These are phyloP conservation scores for Fraxinus paxiana DNA, from an alignment of 305 asterid species.

Conservation along the genomic window DNA sequence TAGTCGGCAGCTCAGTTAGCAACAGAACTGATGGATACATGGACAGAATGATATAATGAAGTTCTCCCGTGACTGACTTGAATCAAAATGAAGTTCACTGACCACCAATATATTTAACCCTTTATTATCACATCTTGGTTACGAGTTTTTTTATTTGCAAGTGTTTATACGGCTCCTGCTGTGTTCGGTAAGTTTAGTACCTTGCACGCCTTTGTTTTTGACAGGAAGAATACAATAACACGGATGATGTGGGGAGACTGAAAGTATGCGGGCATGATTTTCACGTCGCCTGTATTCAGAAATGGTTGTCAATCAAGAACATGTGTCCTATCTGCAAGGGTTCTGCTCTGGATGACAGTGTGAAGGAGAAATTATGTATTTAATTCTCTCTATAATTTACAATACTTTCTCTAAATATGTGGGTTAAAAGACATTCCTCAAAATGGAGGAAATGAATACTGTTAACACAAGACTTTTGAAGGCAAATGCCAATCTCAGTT, in stretches of 20 bases:
- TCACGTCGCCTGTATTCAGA: slow-evolving; percentile 63
- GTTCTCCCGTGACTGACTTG: neutral
- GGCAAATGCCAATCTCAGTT: slow-evolving; percentile 9
- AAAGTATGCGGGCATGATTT: slow-evolving; percentile 68
- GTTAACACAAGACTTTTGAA: slow-evolving; percentile 17
- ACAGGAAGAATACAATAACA: slow-evolving; percentile 68
- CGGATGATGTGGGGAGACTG: slow-evolving; percentile 62
- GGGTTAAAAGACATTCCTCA: slow-evolving; percentile 28
- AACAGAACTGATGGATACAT: neutral
- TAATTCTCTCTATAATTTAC: slow-evolving; percentile 15
- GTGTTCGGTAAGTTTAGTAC: neutral
- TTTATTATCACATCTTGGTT: neutral
- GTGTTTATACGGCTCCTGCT: neutral
- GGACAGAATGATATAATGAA: neutral
- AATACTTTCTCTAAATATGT: slow-evolving; percentile 35
- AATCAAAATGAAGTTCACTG: neutral
- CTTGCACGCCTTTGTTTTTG: neutral
- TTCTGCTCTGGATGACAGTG: slow-evolving; percentile 46
- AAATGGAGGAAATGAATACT: slow-evolving; percentile 27
- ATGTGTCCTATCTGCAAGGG: slow-evolving; percentile 75
- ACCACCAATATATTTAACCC: neutral
- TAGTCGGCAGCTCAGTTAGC: neutral
- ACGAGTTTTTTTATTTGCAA: neutral
- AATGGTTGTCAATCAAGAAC: slow-evolving; percentile 78
- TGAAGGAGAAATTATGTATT: slow-evolving; percentile 26